Evolutionary conservation across 495 filamentous ascomycete genomes (phyloP).

Genomic region (Xylaria flabelliformis): DNA sequence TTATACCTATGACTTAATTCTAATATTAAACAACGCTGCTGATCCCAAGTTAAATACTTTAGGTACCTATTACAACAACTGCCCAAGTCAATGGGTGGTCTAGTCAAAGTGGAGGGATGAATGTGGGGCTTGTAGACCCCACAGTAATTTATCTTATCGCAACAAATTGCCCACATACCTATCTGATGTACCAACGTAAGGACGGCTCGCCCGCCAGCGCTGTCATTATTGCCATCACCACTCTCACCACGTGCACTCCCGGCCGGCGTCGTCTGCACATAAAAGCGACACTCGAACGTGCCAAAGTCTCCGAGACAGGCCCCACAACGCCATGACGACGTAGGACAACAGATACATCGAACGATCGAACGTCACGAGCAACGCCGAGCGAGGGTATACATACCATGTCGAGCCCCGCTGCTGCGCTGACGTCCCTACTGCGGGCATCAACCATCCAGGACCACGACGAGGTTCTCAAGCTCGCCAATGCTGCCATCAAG

Average conservation of each 20-base stretch:
- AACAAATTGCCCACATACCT: not conserved
- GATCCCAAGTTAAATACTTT: too few relatives aligned
- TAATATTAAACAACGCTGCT: too few relatives aligned
- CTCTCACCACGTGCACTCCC: not conserved
- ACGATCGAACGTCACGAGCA: not conserved
- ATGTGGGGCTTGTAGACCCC: too few relatives aligned
- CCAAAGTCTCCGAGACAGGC: not conserved
- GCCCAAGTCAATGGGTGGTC: too few relatives aligned
- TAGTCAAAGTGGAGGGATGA: too few relatives aligned
- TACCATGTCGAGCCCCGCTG: slow-evolving; percentile 49
- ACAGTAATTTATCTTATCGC: slow-evolving; percentile 15
- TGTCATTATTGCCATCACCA: not conserved
- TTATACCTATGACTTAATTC: too few relatives aligned
- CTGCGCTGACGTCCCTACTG: slow-evolving; percentile 58
- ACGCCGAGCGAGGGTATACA: not conserved
- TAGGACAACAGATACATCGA: not conserved
- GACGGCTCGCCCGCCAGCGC: not conserved
- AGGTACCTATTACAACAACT: too few relatives aligned
- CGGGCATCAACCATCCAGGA: slow-evolving; percentile 53
- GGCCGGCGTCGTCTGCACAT: not conserved
- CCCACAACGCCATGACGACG: slow-evolving; percentile 13
- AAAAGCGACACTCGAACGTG: not conserved
- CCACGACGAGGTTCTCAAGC: slow-evolving; percentile 53
- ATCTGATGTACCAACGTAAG: not conserved
- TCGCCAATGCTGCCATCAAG: slow-evolving; percentile 64